These are phyloP conservation scores for Talaromyces trachyspermus DNA, from an alignment of 495 filamentous ascomycete species.

Conservation along the genomic window DNA sequence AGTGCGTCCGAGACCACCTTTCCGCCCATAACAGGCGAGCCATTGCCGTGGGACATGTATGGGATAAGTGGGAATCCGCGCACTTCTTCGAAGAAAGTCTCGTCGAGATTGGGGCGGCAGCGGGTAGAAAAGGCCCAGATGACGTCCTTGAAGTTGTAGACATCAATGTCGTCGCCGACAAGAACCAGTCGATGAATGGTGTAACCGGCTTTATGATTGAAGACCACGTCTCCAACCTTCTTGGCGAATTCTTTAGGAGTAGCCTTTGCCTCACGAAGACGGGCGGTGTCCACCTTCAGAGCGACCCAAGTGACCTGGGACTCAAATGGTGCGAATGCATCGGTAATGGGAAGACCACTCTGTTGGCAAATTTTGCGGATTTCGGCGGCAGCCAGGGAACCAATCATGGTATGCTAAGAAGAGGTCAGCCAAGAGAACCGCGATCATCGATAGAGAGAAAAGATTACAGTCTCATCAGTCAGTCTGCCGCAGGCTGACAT, in stretches of 20 bases:
- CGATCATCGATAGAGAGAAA: background rate
- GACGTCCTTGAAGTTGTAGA: conserved; percentile 15
- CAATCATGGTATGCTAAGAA: conserved; percentile 17
- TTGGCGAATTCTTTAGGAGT: conserved; percentile 15
- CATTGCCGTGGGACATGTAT: conserved; percentile 17
- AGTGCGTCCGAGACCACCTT: conserved; percentile 16
- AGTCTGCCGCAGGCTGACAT: conserved; percentile 20
- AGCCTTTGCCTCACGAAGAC: conserved; percentile 15
- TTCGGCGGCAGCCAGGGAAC: conserved; percentile 19
- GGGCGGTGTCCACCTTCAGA: conserved; percentile 17
- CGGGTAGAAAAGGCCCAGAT: conserved; percentile 27
- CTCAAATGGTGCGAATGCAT: conserved; percentile 20
- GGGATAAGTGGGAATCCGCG: conserved; percentile 22
- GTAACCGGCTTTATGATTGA: conserved; percentile 19
- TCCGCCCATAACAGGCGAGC: conserved; percentile 3
- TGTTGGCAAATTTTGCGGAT: conserved; percentile 23
- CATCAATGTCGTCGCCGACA: conserved; percentile 25
- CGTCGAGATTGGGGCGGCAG: conserved; percentile 20
- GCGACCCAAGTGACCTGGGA: conserved; percentile 24
- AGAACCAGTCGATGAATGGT: conserved; percentile 20
- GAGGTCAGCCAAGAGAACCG: background rate
- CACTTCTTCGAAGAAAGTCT: conserved; percentile 23
- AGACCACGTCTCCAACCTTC: conserved; percentile 18
- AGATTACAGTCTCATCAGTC: conserved; percentile 22
- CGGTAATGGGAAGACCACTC: conserved; percentile 17